phyloP scores from a whole-genome alignment of 2,329 filamentous ascomycete species.

The Septoria petroselini region DNA sequence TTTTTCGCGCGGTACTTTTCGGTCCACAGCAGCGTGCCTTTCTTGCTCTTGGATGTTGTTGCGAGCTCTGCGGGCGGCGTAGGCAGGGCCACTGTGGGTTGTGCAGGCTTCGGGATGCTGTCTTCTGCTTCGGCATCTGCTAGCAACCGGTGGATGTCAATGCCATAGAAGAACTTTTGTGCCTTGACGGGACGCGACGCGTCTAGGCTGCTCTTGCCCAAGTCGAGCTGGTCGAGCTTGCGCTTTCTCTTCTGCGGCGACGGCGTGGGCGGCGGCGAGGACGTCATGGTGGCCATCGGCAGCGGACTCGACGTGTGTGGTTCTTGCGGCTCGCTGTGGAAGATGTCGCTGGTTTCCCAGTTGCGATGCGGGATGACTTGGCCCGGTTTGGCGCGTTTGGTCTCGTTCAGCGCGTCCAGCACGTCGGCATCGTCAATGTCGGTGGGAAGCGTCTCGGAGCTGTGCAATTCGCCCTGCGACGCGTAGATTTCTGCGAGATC shows the following conservation, averaged over 20 bases:
- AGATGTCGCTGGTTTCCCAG: conserved; percentile 48
- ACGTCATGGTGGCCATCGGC: conserved; percentile 62
- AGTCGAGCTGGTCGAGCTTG: conserved; percentile 31
- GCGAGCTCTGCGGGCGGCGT: conserved; percentile 42
- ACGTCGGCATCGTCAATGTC: conserved; percentile 32
- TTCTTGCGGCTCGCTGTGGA: conserved; percentile 46
- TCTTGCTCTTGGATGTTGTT: conserved; percentile 25
- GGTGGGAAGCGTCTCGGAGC: conserved; percentile 16
- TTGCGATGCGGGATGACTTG: conserved; percentile 52
- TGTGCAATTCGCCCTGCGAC: conserved; percentile 9
- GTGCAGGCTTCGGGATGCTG: conserved; percentile 37
- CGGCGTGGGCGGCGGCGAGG: conserved; percentile 52
- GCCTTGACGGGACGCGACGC: conserved; percentile 56
- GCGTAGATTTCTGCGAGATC: conserved; percentile 20
- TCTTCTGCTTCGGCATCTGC: conserved; percentile 65
- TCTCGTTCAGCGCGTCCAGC: conserved; percentile 41
- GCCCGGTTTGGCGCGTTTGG: conserved; percentile 42
- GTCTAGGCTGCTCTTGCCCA: conserved; percentile 30
- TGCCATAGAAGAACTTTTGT: conserved; percentile 79
- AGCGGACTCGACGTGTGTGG: conserved; percentile 48
- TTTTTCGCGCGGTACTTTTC: conserved; percentile 93
- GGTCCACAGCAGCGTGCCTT: conserved; percentile 72
- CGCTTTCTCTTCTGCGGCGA: conserved; percentile 34
- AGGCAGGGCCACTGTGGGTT: conserved; percentile 29
- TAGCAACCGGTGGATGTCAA: conserved; percentile 83